Percentiles rank a stretch among this genome's conserved stretches.
Conservation (phyloP, 768 basidiomycete genomes). For the Baorangia bicolor region DNA sequence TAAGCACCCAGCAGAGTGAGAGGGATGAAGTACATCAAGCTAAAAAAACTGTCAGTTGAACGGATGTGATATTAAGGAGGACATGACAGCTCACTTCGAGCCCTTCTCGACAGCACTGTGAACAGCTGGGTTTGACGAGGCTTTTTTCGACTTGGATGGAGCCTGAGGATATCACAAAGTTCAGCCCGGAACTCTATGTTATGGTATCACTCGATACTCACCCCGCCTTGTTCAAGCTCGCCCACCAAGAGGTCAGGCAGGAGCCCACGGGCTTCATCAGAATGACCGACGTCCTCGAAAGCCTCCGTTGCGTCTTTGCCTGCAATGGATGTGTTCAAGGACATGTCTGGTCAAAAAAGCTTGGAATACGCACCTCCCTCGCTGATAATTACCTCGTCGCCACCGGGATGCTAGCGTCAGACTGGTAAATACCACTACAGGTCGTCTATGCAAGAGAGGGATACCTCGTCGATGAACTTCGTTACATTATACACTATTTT, state of each 20-base stretch:
- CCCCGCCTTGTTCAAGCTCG: constrained; percentile 70
- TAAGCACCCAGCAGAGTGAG: constrained; percentile 77
- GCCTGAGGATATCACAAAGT: constrained; percentile 34
- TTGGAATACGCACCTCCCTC: constrained; percentile 72
- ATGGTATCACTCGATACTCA: constrained; percentile 36
- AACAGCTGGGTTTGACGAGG: constrained; percentile 40
- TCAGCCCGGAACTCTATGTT: constrained; percentile 1
- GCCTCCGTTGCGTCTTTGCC: constrained; percentile 97
- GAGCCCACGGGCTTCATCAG: constrained; percentile 91
- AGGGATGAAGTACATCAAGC: constrained; percentile 83
- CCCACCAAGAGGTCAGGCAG: constrained; percentile 80
- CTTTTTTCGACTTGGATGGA: constrained; percentile 51
- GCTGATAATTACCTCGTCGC: constrained; percentile 94
- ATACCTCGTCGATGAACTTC: constrained; percentile 92
- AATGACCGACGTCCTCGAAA: constrained; percentile 99
- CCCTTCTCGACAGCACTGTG: constrained; percentile 56
- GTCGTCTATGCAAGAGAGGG: constrained; percentile 13
- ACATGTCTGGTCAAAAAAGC: neutral
- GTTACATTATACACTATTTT: constrained; percentile 85
- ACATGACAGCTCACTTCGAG: constrained; percentile 55
- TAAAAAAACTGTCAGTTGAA: constrained; percentile 28
- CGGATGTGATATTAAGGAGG: neutral
- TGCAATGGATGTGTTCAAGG: constrained; percentile 33
- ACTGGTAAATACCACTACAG: constrained; percentile 6
- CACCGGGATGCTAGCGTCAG: constrained; percentile 80